A percentile compares a stretch with the other conserved stretches of the same genome.
phyloP scores from a whole-genome alignment of 108 stramenopile species.

The Parietichytrium sp. region DNA sequence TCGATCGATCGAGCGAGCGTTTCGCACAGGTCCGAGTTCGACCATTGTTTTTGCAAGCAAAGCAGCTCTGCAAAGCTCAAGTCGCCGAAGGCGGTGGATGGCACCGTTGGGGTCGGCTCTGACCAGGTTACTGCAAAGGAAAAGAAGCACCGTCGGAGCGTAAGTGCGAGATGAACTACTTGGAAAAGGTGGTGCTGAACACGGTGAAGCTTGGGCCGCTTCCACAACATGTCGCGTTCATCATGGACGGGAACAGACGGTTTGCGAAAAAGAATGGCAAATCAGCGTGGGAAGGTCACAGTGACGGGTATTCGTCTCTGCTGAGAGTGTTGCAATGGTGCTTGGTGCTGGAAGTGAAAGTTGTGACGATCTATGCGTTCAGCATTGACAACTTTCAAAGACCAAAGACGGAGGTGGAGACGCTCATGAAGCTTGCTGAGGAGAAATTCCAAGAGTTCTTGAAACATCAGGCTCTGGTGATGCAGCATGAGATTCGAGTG shows the following conservation, averaged over 20 bases:
- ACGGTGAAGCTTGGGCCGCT: no score
- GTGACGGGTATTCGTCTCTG: constrained; percentile 82
- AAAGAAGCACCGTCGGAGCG: no score
- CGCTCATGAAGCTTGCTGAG: constrained; percentile 78
- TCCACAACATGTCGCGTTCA: constrained; percentile 69
- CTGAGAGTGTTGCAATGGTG: constrained; percentile 91
- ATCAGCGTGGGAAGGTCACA: constrained; percentile 70
- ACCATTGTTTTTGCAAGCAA: no score
- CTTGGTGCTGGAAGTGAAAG: constrained; percentile 69
- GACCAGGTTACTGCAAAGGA: no score
- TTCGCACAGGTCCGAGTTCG: no score
- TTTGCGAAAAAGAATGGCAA: constrained; percentile 77
- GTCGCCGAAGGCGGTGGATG: no score
- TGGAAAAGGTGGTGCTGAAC: no score
- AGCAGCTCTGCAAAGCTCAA: no score
- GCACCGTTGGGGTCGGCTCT: no score
- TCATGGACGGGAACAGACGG: constrained; percentile 99
- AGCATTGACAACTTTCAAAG: constrained; percentile 96
- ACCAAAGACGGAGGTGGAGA: constrained; percentile 71
- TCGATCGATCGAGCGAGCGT: no score
- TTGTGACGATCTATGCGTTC: constrained; percentile 93
- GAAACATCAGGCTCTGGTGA: constrained; percentile 53
- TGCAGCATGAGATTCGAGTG: constrained; percentile 15
- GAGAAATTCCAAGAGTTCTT: constrained; percentile 80
- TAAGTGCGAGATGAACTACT: no score